phyloP scores from a whole-genome alignment of 1,284 basidiomycete species.

The Moesziomyces antarcticus region DNA sequence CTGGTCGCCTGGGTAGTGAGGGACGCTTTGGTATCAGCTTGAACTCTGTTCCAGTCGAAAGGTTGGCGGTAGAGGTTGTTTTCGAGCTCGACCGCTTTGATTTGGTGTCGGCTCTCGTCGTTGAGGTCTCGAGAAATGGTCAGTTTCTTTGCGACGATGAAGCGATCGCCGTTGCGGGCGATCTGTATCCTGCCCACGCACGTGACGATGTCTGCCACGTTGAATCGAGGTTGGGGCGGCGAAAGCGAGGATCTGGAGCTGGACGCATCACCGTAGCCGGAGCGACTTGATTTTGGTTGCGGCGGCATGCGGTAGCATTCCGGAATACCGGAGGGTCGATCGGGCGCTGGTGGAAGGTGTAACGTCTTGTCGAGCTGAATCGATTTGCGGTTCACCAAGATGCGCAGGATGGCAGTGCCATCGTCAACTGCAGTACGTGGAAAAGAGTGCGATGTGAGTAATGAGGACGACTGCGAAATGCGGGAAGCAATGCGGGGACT shows the following conservation, averaged over 20 bases:
- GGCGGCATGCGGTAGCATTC: slow-evolving; percentile 43
- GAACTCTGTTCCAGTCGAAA: slow-evolving; percentile 17
- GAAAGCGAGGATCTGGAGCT: slow-evolving; percentile 1
- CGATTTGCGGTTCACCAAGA: slow-evolving; percentile 32
- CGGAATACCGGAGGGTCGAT: slow-evolving; percentile 17
- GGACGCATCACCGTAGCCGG: not conserved
- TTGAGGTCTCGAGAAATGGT: slow-evolving; percentile 22
- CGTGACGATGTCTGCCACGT: slow-evolving; percentile 19
- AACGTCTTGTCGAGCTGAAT: slow-evolving; percentile 2
- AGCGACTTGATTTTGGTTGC: slow-evolving; percentile 1
- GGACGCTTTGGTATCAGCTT: not conserved
- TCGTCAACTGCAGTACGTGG: slow-evolving; percentile 34
- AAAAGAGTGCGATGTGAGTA: not conserved
- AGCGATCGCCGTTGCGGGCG: slow-evolving; percentile 14
- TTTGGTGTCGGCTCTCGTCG: slow-evolving; percentile 26
- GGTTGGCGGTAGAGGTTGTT: slow-evolving; percentile 18
- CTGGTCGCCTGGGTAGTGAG: not conserved
- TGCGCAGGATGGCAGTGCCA: slow-evolving; percentile 42
- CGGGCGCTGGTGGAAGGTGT: not conserved
- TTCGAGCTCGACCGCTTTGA: slow-evolving; percentile 24
- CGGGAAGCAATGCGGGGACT: not conserved
- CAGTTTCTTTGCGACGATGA: slow-evolving; percentile 1
- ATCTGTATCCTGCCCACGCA: slow-evolving; percentile 27
- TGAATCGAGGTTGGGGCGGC: slow-evolving; percentile 24
- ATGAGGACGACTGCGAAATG: not conserved